Percentiles rank a stretch among this genome's conserved stretches.
These are phyloP conservation scores for Hyphodiscus sp. DNA, from an alignment of 2,329 filamentous ascomycete genomes.

Conservation along the genomic window DNA sequence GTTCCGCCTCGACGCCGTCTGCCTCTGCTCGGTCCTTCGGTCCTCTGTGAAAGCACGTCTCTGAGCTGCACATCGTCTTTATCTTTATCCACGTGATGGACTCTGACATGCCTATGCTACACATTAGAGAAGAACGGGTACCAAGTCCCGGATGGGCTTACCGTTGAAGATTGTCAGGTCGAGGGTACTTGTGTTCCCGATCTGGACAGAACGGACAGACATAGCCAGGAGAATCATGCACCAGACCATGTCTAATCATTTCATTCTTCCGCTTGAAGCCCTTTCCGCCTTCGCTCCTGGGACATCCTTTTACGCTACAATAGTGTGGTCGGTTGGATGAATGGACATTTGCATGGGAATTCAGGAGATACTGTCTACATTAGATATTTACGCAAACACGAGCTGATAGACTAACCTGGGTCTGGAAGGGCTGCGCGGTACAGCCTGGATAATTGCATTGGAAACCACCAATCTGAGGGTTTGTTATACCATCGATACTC, in stretches of 20 bases:
- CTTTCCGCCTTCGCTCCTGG: slow-evolving; percentile 57
- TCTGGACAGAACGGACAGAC: slow-evolving; percentile 95
- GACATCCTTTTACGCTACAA: slow-evolving; percentile 55
- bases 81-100: slow-evolving; percentile 84
- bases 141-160: slow-evolving; percentile 35
- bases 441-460: slow-evolving; percentile 59
- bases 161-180: slow-evolving; percentile 94
- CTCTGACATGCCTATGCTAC: slow-evolving; percentile 70
- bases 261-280: slow-evolving; percentile 69
- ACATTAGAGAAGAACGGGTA: neutral
- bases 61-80: slow-evolving; percentile 78
- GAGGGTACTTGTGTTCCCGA: slow-evolving; percentile 86
- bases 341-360: slow-evolving; percentile 71
- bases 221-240: slow-evolving; percentile 91
- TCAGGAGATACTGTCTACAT: slow-evolving; percentile 53
- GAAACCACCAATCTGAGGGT: slow-evolving; percentile 47
- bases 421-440: slow-evolving; percentile 68
- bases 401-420: slow-evolving; percentile 44
- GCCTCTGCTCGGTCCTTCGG: slow-evolving; percentile 78
- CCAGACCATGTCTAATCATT: slow-evolving; percentile 73
- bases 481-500: slow-evolving; percentile 53
- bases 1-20: slow-evolving; percentile 50
- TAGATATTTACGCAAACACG: neutral
- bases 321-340: slow-evolving; percentile 60
- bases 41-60: slow-evolving; percentile 78